Base-by-base conservation (phyloP, 2,329 filamentous ascomycete species). In the Trichoderma semiorbis region DNA sequence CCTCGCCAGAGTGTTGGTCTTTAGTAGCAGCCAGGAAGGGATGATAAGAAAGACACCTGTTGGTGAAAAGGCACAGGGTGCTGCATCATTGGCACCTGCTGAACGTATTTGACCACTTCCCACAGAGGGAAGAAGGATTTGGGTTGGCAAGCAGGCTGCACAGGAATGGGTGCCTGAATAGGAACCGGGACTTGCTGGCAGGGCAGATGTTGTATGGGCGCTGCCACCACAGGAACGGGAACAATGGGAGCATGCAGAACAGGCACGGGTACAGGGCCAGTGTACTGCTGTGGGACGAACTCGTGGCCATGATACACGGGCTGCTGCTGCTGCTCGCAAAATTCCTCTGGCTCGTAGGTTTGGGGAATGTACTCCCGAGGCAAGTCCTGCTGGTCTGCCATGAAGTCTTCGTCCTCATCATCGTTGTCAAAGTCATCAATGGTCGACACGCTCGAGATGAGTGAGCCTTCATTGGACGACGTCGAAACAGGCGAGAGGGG, bases 51-150 rank as follows among this genome's bases (percentile, higher is more conserved):
- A 39, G 85, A 83, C 72, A 87, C 83, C 78, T 86, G 86, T 60
- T 85, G 84, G 72, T 87, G 86, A 71, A 88, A 87, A 28, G 85
- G 82, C 63, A 84, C 80, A 72, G 85, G 82, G 71, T 86, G 83
- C 74, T 86, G 85, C 50, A 86, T 80, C 63, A 82, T 82, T 28
- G 85, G 83, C 65, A 81, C 79, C 72, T 85, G 84, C 77, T 85
- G 85, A 73, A 85, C 84, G 78, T 87, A 86, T 79, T 85, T 85
- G 70, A 87, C 82, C 77, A 87, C 80, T 72, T 87, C 86, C 85
- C 85, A 87, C 70, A 85, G 82, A 10, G 84, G 83, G 71, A 86
- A 82, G 75, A 82, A 83, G 62, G 86, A 85, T 76, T 86, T 87
- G 68, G 84, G 81, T 72, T 80, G 79, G 75, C 83, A 85, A 66